A percentile compares a stretch with the other conserved stretches of the same genome.
phyloP scores from a whole-genome alignment of 2,329 filamentous ascomycete species.

The Penicillium thymicola region DNA sequence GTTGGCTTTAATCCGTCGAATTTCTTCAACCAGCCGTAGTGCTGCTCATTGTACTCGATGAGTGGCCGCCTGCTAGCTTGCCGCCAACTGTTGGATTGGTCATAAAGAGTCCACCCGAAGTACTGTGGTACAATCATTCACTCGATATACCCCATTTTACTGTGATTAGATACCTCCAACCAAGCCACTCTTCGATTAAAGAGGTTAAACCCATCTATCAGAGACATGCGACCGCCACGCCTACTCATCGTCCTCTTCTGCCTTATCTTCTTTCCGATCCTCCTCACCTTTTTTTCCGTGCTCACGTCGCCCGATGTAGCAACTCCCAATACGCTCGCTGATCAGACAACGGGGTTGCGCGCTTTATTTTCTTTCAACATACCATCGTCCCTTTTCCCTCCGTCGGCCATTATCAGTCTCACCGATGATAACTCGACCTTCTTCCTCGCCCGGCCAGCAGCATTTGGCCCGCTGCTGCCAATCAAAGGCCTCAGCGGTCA shows the following conservation, averaged over 20 bases:
- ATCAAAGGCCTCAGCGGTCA: slow-evolving; percentile 76
- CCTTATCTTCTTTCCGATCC: slow-evolving; percentile 48
- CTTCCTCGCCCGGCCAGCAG: slow-evolving; percentile 87
- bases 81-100: slow-evolving; percentile 36
- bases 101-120: slow-evolving; percentile 21
- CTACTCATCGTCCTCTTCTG: slow-evolving; percentile 46
- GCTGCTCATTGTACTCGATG: slow-evolving; percentile 33
- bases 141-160: slow-evolving; percentile 7
- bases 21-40: slow-evolving; percentile 14
- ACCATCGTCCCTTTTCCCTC: slow-evolving; percentile 86
- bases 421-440: slow-evolving; percentile 98
- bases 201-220: slow-evolving; percentile 8
- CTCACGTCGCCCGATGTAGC: slow-evolving; percentile 40
- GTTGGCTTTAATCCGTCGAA: slow-evolving; percentile 11
- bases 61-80: slow-evolving; percentile 27
- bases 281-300: slow-evolving; percentile 48
- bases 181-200: neutral
- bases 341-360: slow-evolving; percentile 48
- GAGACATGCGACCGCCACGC: slow-evolving; percentile 47
- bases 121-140: slow-evolving; percentile 17
- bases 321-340: slow-evolving; percentile 36
- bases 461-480: slow-evolving; percentile 80
- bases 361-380: slow-evolving; percentile 68
- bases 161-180: neutral
- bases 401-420: slow-evolving; percentile 90